Percentiles rank a stretch among this genome's conserved stretches.
phyloP scores from a whole-genome alignment of 2,329 filamentous ascomycete species.

The Dryadomyces quercivorus region DNA sequence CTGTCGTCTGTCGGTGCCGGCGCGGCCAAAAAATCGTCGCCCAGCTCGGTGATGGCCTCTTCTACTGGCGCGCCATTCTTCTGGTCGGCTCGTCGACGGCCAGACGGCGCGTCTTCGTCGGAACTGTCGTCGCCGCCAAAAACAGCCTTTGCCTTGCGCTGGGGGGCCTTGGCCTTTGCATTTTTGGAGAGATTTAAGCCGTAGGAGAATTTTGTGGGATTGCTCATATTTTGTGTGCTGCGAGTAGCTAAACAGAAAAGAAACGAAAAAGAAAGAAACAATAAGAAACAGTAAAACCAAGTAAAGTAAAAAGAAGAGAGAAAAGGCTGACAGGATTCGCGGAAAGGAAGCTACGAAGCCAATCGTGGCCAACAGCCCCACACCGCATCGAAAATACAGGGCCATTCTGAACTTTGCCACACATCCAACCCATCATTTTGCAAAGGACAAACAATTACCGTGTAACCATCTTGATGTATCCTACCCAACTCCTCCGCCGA shows the following conservation, averaged over 20 bases:
- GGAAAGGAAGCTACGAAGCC: not conserved
- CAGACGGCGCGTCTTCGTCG: slow-evolving; percentile 8
- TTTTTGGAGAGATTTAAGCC: slow-evolving; percentile 16
- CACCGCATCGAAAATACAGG: not conserved
- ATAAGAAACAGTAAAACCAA: not conserved
- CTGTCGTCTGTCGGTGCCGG: slow-evolving; percentile 10
- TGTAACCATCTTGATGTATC: no score
- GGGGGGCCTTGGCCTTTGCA: slow-evolving; percentile 45
- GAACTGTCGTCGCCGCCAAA: slow-evolving; percentile 43
- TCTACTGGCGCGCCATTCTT: slow-evolving; percentile 21
- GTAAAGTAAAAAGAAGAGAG: not conserved
- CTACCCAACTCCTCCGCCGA: no score
- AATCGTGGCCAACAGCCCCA: not conserved
- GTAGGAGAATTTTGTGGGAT: slow-evolving; percentile 7
- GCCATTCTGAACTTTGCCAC: not conserved
- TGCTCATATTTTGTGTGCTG: slow-evolving; percentile 1
- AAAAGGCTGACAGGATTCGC: not conserved
- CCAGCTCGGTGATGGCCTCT: slow-evolving; percentile 48
- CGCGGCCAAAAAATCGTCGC: slow-evolving; percentile 30
- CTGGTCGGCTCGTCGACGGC: not conserved
- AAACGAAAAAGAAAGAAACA: not conserved
- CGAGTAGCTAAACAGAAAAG: not conserved
- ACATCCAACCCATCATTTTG: not conserved
- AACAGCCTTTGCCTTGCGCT: slow-evolving; percentile 38
- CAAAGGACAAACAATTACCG: not conserved